Evolutionary conservation across 2,329 filamentous ascomycete genomes (phyloP), one percentile per base, ranked within the genome.

Genomic region (Colletotrichum spaethianum): DNA sequence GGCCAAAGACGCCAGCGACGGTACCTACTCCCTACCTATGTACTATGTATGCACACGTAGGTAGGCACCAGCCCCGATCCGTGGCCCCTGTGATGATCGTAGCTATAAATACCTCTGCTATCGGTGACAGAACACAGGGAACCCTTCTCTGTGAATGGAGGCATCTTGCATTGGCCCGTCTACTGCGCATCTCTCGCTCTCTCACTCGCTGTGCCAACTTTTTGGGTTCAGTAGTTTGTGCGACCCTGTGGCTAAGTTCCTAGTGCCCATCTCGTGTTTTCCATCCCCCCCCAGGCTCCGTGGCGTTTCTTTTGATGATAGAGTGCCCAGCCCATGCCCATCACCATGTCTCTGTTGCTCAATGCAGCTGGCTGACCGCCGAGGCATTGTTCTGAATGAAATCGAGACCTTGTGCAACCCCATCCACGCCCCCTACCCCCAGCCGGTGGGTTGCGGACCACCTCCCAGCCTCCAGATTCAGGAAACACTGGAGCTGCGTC

Each of bases 71-170:
- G 44, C 11, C 42, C 52, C 64, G 42, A 63, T 57, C 50, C 42
- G 33, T 52, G 50, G 16, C n/a, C 40, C 69, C 42, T 68, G 69
- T 53, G 57, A 26, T 72, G 64, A 72, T 72, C 57, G 57, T 59
- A 68, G 28, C 64, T 72, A 72, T 68, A 63, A 62, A 68, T 72
- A 68, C 57, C 69, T 28, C 36, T 52, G 23, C 11, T 59, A 62
- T 62, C 55, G 44, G 59, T 46, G 33, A n/a, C 20, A 8, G 64
- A 63, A 63, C 60, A 20, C 69, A 69, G 55, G 57, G 64, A 68
- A 69, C 11, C 26, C 56, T 56, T 26, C 20, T 46, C n/a, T 38
- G 48, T 42, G 28, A 67, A 44, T 59, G 31, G 36, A 23, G 36
- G 46, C 69, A 28, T 57, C 44, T 31, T n/a, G 38, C 48, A 67